Evolutionary conservation across 768 basidiomycete genomes (phyloP).

Genomic region (Boletus pseudopeckii): DNA sequence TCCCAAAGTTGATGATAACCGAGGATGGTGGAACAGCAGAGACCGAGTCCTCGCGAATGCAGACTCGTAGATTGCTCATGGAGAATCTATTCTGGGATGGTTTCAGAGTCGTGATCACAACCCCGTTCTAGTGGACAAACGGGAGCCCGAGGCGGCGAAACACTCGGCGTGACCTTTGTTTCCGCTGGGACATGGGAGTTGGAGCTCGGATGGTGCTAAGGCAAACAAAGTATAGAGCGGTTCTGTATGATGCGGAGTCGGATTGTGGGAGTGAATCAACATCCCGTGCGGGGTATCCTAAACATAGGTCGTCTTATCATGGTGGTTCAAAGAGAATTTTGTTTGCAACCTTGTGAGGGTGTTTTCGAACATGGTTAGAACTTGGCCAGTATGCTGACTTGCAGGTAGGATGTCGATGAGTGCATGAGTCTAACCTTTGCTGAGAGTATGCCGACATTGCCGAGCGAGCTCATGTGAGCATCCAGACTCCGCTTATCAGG

Average conservation of each 20-base stretch:
- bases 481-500: neutral
- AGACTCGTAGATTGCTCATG: neutral
- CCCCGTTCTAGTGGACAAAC: neutral
- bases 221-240: slow-evolving; percentile 2
- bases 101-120: neutral
- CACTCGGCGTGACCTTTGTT: neutral
- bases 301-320: slow-evolving; percentile 3
- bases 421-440: too few relatives aligned
- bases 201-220: neutral
- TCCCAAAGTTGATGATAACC: neutral
- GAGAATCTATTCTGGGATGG: neutral
- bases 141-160: neutral
- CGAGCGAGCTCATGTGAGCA: neutral
- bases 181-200: slow-evolving; percentile 2
- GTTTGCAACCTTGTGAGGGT: neutral
- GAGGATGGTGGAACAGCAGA: neutral
- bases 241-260: neutral
- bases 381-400: neutral
- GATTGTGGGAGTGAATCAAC: neutral
- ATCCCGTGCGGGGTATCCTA: neutral
- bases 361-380: neutral
- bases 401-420: too few relatives aligned
- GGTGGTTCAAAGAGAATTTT: neutral
- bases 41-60: neutral
- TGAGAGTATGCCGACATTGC: too few relatives aligned